Evolutionary conservation across 1,284 basidiomycete species (phyloP).

Genomic region (Athelia psychrophila): DNA sequence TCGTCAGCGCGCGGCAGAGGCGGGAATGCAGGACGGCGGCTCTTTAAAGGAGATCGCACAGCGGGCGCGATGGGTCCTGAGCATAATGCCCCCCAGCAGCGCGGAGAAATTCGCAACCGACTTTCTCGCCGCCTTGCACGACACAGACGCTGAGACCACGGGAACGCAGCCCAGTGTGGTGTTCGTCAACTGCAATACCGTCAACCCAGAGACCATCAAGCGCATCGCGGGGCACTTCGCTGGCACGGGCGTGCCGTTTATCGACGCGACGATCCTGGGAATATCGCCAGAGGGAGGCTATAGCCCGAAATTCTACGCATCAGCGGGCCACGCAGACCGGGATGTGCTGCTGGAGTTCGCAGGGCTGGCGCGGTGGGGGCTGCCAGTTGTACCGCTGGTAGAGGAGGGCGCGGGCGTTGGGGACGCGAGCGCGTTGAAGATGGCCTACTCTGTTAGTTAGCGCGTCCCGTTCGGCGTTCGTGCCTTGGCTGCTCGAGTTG

Average conservation of each 20-base stretch:
- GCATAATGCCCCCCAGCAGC: constrained; percentile 48
- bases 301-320: constrained; percentile 52
- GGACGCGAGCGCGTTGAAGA: constrained; percentile 60
- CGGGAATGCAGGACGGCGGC: no score
- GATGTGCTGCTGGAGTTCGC: constrained; percentile 41
- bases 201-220: constrained; percentile 29
- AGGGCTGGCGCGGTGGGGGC: constrained; percentile 37
- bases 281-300: no score
- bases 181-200: no score
- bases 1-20: no score
- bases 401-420: constrained; percentile 49
- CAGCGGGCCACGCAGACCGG: constrained; percentile 33
- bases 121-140: background rate
- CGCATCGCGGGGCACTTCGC: no score
- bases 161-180: no score
- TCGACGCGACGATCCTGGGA: no score
- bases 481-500: constrained; percentile 3
- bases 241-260: no score
- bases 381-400: constrained; percentile 42
- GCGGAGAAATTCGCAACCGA: no score
- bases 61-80: constrained; percentile 36
- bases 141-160: background rate
- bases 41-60: no score
- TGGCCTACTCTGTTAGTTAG: constrained; percentile 58
- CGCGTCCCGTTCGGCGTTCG: background rate